These are phyloP conservation scores for Candida sithepensis DNA, from an alignment of 805 yeast species.

Conservation along the genomic window DNA sequence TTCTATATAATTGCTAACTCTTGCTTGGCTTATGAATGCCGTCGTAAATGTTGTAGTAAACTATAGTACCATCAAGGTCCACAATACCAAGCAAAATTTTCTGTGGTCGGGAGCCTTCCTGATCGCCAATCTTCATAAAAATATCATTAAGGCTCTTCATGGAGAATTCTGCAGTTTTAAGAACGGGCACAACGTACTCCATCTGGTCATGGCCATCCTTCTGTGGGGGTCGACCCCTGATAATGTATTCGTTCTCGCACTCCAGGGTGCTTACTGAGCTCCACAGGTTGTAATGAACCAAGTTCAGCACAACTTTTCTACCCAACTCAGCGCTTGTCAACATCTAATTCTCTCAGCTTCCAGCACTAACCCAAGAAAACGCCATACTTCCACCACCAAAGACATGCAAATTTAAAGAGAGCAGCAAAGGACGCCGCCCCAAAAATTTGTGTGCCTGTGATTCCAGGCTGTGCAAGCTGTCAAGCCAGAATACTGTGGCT, in stretches of 20 bases:
- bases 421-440: too few relatives aligned
- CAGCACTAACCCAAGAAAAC: too few relatives aligned
- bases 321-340: conserved; percentile 18
- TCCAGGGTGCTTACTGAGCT: conserved; percentile 29
- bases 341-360: too few relatives aligned
- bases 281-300: conserved; percentile 47
- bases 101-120: conserved; percentile 30
- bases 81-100: conserved; percentile 53
- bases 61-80: conserved; percentile 65
- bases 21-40: conserved; percentile 61
- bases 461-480: background rate
- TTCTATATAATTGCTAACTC: conserved; percentile 4
- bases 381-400: too few relatives aligned
- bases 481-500: too few relatives aligned
- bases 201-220: background rate
- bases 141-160: conserved; percentile 37
- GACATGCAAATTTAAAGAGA: too few relatives aligned
- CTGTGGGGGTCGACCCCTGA: conserved; percentile 34
- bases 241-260: conserved; percentile 7
- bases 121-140: conserved; percentile 30
- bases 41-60: conserved; percentile 64
- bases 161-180: conserved; percentile 29
- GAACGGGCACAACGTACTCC: conserved; percentile 37
- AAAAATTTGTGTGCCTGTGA: too few relatives aligned
- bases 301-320: conserved; percentile 37